Conservation (phyloP, 257 asterid genomes). For the Haberlea rhodopensis region DNA sequence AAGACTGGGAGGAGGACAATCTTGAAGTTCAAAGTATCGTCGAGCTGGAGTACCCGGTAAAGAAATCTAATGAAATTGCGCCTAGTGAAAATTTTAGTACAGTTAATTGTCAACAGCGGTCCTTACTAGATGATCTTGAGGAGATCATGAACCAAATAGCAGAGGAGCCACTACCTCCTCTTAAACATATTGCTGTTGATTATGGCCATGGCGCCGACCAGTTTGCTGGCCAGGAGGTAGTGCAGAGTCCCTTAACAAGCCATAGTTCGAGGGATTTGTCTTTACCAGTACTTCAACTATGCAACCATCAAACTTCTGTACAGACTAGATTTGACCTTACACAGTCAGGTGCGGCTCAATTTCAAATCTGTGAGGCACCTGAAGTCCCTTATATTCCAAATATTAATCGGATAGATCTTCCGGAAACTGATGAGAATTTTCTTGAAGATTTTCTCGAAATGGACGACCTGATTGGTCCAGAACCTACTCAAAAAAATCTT, state of each 20-base stretch:
- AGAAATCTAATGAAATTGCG: constrained; percentile 25
- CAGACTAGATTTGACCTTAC: constrained; percentile 45
- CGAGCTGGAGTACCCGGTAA: constrained; percentile 30
- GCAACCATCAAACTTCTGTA: constrained; percentile 25
- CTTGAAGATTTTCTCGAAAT: constrained; percentile 81
- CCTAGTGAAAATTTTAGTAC: constrained; percentile 24
- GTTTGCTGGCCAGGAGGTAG: constrained; percentile 39
- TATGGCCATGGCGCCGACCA: constrained; percentile 30
- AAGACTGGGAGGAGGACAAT: constrained; percentile 82
- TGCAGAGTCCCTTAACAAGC: constrained; percentile 40
- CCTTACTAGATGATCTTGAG: constrained; percentile 47
- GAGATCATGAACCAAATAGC: constrained; percentile 47
- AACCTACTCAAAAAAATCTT: constrained; percentile 31
- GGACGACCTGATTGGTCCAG: constrained; percentile 58
- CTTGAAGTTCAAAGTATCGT: constrained; percentile 26
- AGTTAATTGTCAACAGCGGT: constrained; percentile 22
- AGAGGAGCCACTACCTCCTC: constrained; percentile 33
- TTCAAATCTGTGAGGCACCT: constrained; percentile 43
- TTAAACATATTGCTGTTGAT: constrained; percentile 29
- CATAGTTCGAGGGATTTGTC: constrained; percentile 34
- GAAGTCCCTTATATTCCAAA: constrained; percentile 54
- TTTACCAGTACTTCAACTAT: constrained; percentile 27
- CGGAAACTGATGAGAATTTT: constrained; percentile 44
- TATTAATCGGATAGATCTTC: constrained; percentile 15
- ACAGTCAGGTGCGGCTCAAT: constrained; percentile 42